Evolutionary conservation across 2,329 filamentous ascomycete species (phyloP), one percentile per base, ranked within the genome.

Genomic region (Hypoxylon sp.): DNA sequence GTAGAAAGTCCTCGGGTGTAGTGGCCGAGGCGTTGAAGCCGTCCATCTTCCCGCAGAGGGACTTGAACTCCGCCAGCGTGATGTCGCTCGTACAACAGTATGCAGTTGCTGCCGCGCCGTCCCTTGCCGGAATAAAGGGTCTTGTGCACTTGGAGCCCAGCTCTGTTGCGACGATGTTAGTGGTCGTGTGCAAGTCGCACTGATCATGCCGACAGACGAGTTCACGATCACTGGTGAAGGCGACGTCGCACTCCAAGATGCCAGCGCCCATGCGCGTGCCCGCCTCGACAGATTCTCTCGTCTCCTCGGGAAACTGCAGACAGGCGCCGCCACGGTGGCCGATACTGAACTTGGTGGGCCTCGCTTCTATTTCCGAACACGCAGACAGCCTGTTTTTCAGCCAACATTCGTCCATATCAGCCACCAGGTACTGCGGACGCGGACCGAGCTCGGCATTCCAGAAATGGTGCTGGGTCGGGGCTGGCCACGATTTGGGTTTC

Each of bases 11-110:
- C 40, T 82, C 78, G 0, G 87, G 81, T 1, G 85, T 92, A 20
- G 85, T 85, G 35, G 89, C 90, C 50, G 81, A 84, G 70, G 83
- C 78, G 74, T 91, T 89, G 76, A 80, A 86, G 55, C 86, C 86
- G 75, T 93, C 91, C 89, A 91, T 92, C 80, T 92, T 92, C 74
- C 86, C 86, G 80, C 91, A 93, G 4, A 93, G 85, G 4, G 85
- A 82, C 79, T 89, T 88, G 83, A 88, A 92, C 79, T 93, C 91
- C 50, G 83, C 83, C 37, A 91, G 81, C 0, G 90, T 92, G 75
- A 93, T 87, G 76, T 93, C 91, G 73, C 85, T 89, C 2, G 91
- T 92, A 83, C 91, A 93, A 83, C 91, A 93, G 71, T 87, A 87
- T 11, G 90, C 90, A 14, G 81, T 83, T 1, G 91, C 91, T 0